phyloP scores from a whole-genome alignment of 345 rosid genomes.

The Citrus reticulata region DNA sequence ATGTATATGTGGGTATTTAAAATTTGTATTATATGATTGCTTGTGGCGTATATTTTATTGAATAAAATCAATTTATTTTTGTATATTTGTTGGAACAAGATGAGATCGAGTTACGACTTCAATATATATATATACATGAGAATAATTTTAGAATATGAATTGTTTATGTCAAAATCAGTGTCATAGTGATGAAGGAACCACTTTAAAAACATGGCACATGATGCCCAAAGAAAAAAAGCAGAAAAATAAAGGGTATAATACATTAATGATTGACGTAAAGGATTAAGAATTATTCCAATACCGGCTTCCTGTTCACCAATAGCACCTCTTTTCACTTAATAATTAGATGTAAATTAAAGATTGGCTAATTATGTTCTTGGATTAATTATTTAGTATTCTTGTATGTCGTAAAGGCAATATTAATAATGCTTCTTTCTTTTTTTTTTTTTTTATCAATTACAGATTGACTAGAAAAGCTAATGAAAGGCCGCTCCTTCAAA shows the following conservation, averaged over 20 bases:
- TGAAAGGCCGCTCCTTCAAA: neutral
- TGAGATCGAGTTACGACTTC: neutral
- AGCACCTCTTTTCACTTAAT: neutral
- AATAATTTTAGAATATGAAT: neutral
- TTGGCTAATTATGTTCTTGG: neutral
- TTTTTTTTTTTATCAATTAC: neutral
- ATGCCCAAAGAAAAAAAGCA: constrained; percentile 11
- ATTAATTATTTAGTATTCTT: neutral
- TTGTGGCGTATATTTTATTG: neutral
- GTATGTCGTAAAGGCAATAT: neutral
- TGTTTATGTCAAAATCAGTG: neutral
- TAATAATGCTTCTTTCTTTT: neutral
- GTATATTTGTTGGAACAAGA: neutral
- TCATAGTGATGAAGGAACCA: neutral
- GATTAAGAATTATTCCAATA: neutral
- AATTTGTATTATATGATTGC: neutral
- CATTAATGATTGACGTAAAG: constrained; percentile 31
- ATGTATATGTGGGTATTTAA: neutral
- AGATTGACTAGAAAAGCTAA: neutral
- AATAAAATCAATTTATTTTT: neutral
- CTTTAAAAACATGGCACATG: constrained; percentile 12
- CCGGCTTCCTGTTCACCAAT: neutral
- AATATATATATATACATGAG: neutral
- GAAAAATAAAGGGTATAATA: constrained; percentile 11
- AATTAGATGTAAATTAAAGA: constrained; percentile 1